Evolutionary conservation across 2,329 filamentous ascomycete genomes (phyloP), one percentile per base, ranked within the genome.

Genomic region (Trichoderma atroviride): DNA sequence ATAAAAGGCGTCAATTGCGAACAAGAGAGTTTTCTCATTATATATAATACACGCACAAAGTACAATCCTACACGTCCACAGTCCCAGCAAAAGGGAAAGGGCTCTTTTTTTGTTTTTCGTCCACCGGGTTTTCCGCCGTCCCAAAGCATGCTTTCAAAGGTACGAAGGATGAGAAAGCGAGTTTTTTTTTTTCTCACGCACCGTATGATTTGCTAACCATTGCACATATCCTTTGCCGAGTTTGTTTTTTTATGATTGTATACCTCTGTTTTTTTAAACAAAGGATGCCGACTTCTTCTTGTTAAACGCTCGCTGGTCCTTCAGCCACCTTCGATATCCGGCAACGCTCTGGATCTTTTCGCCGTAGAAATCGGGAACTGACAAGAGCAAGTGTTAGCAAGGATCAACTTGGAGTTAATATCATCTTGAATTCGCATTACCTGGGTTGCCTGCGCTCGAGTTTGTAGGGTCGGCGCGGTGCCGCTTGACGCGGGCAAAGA

Each of bases 281-380:
- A 89, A 89, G 75, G 83, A 88, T 73, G 83, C 88, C 79, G 89
- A 90, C 88, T 96, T 91, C 88, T 96, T 97, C 85, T 94, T 94
- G 83, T 97, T 97, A 83, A 97, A 99, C 11, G 94, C 95, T 72
- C 95, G 87, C 85, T 98, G 96, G 78, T 99, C 96, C 85, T 97
- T 98, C 76, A 99, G 83, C 96, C 96, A 99, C 79, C 93, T 91
- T 76, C 96, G 86, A 80, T 98, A 99, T 58, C 93, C 94, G 66
- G 90, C 86, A 27, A 98, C 93, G 76, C 94, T 97, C 63, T 92
- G 92, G 75, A 99, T 97, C 86, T 97, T 98, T 84, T 99, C 96
- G 75, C 96, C 96, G 77, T 99, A 99, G 82, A 97, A 99, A 79
- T 99, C 96, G 55, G 95, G 94, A 0, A 97, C 92, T 86, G 65